These are phyloP conservation scores for Venturia carpophila DNA, from an alignment of 2,329 filamentous ascomycete genomes.

Conservation along the genomic window DNA sequence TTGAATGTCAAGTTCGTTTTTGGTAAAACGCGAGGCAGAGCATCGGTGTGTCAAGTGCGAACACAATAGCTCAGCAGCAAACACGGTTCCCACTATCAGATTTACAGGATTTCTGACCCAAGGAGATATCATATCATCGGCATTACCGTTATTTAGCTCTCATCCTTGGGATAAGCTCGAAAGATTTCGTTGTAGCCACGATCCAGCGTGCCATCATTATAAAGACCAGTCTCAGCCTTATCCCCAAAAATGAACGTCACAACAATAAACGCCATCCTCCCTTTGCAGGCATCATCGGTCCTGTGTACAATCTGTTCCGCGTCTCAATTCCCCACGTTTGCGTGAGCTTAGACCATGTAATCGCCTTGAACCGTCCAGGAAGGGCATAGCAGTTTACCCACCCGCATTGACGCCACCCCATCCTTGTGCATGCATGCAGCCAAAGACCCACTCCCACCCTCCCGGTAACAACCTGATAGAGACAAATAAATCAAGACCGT, in stretches of 20 bases:
- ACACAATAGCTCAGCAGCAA: no score
- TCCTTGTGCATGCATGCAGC: not conserved
- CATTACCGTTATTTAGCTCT: not conserved
- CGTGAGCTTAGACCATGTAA: not conserved
- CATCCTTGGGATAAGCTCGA: not conserved
- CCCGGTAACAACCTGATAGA: not conserved
- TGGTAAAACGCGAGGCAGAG: no score
- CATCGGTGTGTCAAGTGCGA: no score
- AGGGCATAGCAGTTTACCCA: not conserved
- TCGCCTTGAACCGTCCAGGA: not conserved
- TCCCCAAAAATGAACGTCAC: not conserved
- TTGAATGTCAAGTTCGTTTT: no score
- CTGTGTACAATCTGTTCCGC: not conserved
- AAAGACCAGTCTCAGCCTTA: not conserved
- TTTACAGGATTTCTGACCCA: no score
- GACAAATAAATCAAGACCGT: not conserved
- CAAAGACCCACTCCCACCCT: not conserved
- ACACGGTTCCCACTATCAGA: no score
- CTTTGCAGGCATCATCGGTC: not conserved
- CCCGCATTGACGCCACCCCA: not conserved
- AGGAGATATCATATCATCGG: not conserved
- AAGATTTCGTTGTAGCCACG: not conserved
- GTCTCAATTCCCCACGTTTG: not conserved
- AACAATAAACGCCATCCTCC: not conserved
- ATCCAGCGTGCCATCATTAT: constrained; percentile 8